A percentile compares a stretch with the other conserved stretches of the same genome.
Evolutionary conservation across 2,329 filamentous ascomycete species (phyloP).

Genomic region (Penicillium sp.): DNA sequence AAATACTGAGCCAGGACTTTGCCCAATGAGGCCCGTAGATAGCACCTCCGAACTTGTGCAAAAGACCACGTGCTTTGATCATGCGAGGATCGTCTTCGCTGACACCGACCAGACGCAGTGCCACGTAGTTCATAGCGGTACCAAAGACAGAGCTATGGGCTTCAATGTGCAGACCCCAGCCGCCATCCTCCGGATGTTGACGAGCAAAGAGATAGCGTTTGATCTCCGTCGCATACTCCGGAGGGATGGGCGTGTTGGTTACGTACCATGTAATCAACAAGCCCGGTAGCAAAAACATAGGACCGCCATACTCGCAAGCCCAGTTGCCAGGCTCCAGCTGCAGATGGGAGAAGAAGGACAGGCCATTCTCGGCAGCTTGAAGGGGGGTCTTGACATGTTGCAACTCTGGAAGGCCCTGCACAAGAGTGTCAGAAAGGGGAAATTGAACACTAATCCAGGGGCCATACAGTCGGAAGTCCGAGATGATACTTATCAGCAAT

Average conservation of each 20-base stretch:
- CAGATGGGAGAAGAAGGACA: conserved; percentile 82
- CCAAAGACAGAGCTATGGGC: conserved; percentile 89
- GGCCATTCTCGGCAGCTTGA: conserved; percentile 73
- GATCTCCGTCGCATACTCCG: conserved; percentile 77
- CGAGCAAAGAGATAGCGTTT: conserved; percentile 86
- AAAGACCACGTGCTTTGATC: conserved; percentile 73
- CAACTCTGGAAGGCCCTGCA: conserved; percentile 68
- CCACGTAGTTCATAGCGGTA: conserved; percentile 80
- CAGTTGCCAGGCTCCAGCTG: conserved; percentile 88
- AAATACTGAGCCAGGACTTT: conserved; percentile 89
- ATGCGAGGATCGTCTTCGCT: conserved; percentile 78
- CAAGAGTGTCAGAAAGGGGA: conserved; percentile 1
- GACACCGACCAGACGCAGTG: conserved; percentile 74
- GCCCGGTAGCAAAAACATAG: conserved; percentile 90
- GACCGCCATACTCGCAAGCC: conserved; percentile 96
- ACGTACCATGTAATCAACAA: conserved; percentile 82
- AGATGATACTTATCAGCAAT: conserved; percentile 86
- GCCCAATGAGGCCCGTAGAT: conserved; percentile 84
- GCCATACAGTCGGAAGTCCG: conserved; percentile 67
- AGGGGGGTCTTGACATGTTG: conserved; percentile 67
- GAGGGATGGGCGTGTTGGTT: conserved; percentile 79
- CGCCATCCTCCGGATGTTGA: conserved; percentile 81
- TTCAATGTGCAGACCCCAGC: conserved; percentile 95
- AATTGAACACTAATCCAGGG: conserved; percentile 5
- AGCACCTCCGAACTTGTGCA: conserved; percentile 83